Base-by-base conservation (phyloP, 306 rosid genomes). In the Inga oerstediana region DNA sequence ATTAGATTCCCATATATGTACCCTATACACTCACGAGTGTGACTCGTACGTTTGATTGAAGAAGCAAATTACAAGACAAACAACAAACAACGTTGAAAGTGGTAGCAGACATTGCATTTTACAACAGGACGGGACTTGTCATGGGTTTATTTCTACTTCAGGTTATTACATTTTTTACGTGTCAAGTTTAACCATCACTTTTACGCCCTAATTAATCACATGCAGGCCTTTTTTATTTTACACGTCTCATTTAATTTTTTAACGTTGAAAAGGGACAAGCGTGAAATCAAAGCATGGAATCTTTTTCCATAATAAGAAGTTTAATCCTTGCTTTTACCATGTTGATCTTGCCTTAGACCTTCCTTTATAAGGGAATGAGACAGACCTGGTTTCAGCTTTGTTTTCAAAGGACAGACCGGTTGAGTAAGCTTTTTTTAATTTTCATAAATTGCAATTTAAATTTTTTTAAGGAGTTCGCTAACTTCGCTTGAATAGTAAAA, bases 251-350 rank as follows among this genome's bases (percentile, higher is more conserved):
- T 59, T 3, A 59, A 59, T n/a, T 11, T 9, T 8, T 58, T 8
- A 58, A n/a, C 30, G 27, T 20, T 54, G 0, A n/a, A n/a, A n/a
- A 13, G 69, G 37, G 69, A 27, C 39, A 27, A 13, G 39, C 0
- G 20, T 64, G 69, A 30, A 27, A 12, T 65, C 46, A 58, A 82
- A 78, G 90, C 79, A 75, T 61, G 34, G 88, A 79, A 87, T 79
- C 84, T 79, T 79, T 79, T 83, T 73, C 49, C 35, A 16, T 13
- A 17, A 64, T 43, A 17, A 62, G 70, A 7, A 64, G 32, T 72
- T 72, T 67, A 30, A 76, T 20, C 39, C 52, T 16, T 22, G 20
- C 10, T 35, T 87, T 22, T 51, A 32, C 14, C 76, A 61, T 13
- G 10, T 19, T 15, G 14, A 51, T 37, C 32, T 8, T 12, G 5